Evolutionary conservation across 164 flowering plant genomes (phyloP).

Genomic region (Pachysandra terminalis): DNA sequence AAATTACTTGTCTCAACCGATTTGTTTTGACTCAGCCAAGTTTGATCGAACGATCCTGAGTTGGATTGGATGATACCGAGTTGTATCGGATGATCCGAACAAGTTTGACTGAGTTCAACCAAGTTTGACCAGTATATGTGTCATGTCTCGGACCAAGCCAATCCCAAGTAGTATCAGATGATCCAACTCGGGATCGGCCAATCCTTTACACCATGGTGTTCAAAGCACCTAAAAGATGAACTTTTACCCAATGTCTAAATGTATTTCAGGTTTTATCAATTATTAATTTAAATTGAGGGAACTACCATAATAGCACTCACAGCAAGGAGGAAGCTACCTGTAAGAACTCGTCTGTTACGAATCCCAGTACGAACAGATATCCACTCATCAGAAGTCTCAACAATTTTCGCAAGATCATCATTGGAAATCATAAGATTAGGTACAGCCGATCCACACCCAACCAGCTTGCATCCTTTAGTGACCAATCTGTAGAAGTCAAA

Average conservation of each 20-base stretch:
- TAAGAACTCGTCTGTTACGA: constrained; percentile 71
- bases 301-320: not conserved
- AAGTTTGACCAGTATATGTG: too few relatives aligned
- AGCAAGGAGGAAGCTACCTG: constrained; percentile 44
- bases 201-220: not conserved
- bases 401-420: constrained; percentile 75
- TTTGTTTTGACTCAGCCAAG: too few relatives aligned
- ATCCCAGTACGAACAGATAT: constrained; percentile 90
- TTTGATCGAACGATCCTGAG: too few relatives aligned
- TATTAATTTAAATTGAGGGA: not conserved
- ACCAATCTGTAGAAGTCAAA: constrained; percentile 52
- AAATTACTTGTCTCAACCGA: too few relatives aligned
- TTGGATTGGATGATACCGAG: too few relatives aligned
- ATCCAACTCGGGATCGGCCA: too few relatives aligned
- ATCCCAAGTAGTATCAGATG: too few relatives aligned
- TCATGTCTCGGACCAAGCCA: too few relatives aligned
- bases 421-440: constrained; percentile 65
- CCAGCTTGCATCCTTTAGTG: constrained; percentile 67
- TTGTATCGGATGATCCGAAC: too few relatives aligned
- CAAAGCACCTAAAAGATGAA: not conserved
- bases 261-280: too few relatives aligned
- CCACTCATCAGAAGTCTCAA: constrained; percentile 92
- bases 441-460: constrained; percentile 88
- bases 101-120: too few relatives aligned
- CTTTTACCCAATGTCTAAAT: not conserved